Conservation (phyloP, 345 rosid genomes). For the Lagerstroemia speciosa region DNA sequence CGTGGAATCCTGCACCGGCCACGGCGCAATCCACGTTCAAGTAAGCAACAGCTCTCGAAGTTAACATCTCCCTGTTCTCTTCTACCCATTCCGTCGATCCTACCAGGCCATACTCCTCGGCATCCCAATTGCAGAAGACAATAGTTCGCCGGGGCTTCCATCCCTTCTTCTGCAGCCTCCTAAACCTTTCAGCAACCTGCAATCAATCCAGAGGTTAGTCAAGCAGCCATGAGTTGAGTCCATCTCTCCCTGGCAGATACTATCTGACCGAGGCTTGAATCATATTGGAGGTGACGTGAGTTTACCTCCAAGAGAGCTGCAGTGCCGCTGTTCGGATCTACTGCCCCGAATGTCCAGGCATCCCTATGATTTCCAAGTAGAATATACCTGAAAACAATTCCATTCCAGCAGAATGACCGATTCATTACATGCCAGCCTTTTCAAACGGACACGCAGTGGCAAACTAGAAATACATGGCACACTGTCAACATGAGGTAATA, state of each 20-base stretch:
- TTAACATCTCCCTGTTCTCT: slow-evolving; percentile 67
- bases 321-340: slow-evolving; percentile 83
- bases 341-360: slow-evolving; percentile 94
- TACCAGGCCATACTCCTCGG: slow-evolving; percentile 82
- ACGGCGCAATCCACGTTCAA: slow-evolving; percentile 61
- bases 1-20: slow-evolving; percentile 51
- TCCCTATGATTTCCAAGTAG: slow-evolving; percentile 81
- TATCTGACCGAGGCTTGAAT: not conserved
- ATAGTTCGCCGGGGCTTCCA: slow-evolving; percentile 80
- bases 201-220: not conserved
- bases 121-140: slow-evolving; percentile 78
- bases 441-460: not conserved
- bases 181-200: slow-evolving; percentile 61
- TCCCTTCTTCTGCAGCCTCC: slow-evolving; percentile 48
- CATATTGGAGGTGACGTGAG: not conserved
- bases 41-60: slow-evolving; percentile 70
- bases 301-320: slow-evolving; percentile 70
- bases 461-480: not conserved
- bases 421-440: not conserved
- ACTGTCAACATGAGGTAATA: no score
- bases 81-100: slow-evolving; percentile 96
- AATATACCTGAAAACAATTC: slow-evolving; percentile 39
- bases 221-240: not conserved
- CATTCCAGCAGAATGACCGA: not conserved
- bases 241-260: not conserved